Conservation (phyloP, 148 eudicot genomes). For the Fallopia convolvulus region DNA sequence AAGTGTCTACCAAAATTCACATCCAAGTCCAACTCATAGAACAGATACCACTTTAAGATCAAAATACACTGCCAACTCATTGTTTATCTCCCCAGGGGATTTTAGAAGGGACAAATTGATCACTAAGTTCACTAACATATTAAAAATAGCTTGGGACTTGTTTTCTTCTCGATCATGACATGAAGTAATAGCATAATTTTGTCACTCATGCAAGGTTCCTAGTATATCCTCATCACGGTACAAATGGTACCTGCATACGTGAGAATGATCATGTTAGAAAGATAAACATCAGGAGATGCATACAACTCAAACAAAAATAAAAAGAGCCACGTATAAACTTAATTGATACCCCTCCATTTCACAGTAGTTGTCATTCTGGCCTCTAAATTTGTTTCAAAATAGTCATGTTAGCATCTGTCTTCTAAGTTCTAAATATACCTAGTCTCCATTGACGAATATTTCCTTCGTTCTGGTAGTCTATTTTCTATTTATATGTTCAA, state of each 20-base stretch:
- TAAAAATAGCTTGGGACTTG: not conserved
- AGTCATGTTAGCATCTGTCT: not conserved
- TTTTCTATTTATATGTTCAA: not conserved
- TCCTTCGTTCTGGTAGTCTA: too few species aligned
- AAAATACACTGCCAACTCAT: constrained; percentile 1
- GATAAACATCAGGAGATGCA: not conserved
- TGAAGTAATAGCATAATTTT: not conserved
- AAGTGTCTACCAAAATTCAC: not conserved
- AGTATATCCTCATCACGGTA: constrained; percentile 7
- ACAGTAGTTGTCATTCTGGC: not conserved
- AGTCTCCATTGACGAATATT: too few species aligned
- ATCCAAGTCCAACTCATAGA: not conserved
- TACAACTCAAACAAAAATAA: not conserved
- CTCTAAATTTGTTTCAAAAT: not conserved
- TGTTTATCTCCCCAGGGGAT: not conserved
- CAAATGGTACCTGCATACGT: constrained; percentile 2
- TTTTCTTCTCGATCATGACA: not conserved
- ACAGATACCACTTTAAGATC: not conserved
- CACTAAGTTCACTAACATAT: not conserved
- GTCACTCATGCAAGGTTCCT: constrained; percentile 6
- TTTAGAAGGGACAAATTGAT: not conserved
- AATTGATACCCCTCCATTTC: not conserved
- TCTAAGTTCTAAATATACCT: too few species aligned
- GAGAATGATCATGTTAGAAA: not conserved
- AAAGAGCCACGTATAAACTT: not conserved